Percentiles rank a stretch among this genome's conserved stretches.
Conservation (phyloP, 306 rosid species). For the Calophaca sinica region DNA sequence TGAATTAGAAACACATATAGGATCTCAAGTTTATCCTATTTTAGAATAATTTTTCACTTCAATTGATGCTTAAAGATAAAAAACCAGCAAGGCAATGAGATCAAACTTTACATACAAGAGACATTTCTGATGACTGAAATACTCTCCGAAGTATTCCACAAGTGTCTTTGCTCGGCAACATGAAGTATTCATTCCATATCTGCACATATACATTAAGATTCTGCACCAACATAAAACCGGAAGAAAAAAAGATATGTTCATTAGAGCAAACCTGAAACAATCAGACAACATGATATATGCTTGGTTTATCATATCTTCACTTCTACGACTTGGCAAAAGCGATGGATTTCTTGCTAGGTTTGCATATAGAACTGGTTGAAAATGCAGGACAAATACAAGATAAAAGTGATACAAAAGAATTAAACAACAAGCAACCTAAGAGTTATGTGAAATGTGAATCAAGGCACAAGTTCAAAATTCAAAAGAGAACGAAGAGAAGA, state of each 20-base stretch:
- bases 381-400: slow-evolving; percentile 19
- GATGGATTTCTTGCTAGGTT: slow-evolving; percentile 79
- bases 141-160: slow-evolving; percentile 91
- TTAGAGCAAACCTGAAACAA: slow-evolving; percentile 80
- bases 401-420: slow-evolving; percentile 5
- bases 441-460: slow-evolving; percentile 27
- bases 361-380: slow-evolving; percentile 75
- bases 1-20: background rate
- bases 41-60: slow-evolving; percentile 18
- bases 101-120: slow-evolving; percentile 64
- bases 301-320: slow-evolving; percentile 74
- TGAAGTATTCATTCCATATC: slow-evolving; percentile 88
- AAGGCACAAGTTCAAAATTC: slow-evolving; percentile 32
- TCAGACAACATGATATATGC: slow-evolving; percentile 88
- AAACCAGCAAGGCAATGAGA: slow-evolving; percentile 28
- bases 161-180: slow-evolving; percentile 81
- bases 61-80: slow-evolving; percentile 32
- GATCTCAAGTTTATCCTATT: slow-evolving; percentile 30
- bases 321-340: slow-evolving; percentile 86
- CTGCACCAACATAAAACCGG: slow-evolving; percentile 15
- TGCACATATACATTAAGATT: slow-evolving; percentile 46
- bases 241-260: slow-evolving; percentile 38
- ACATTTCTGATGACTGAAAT: slow-evolving; percentile 68
- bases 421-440: slow-evolving; percentile 24
- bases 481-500: slow-evolving; percentile 6